A percentile compares a stretch with the other conserved stretches of the same genome.
phyloP scores from a whole-genome alignment of 2,329 filamentous ascomycete genomes.

The Colletotrichum sp. region DNA sequence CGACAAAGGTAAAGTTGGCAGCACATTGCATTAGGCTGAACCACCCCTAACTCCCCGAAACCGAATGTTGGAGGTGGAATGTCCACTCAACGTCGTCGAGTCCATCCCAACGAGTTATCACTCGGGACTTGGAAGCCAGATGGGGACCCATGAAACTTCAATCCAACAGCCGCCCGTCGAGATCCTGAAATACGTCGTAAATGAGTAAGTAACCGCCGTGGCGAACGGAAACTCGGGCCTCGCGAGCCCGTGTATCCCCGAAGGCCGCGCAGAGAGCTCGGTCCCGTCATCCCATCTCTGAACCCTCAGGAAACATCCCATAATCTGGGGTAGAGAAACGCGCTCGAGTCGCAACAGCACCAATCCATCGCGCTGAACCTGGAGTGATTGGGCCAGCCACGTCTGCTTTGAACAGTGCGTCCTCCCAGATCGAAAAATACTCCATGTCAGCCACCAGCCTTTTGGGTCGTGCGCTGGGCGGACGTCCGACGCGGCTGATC shows the following conservation, averaged over 20 bases:
- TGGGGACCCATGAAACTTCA: not conserved
- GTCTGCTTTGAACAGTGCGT: not conserved
- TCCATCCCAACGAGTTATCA: not conserved
- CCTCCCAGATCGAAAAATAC: not conserved
- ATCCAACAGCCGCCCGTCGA: not conserved
- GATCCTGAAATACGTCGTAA: not conserved
- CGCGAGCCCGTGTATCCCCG: not conserved
- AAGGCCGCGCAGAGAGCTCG: not conserved
- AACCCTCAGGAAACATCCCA: not conserved
- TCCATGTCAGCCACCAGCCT: not conserved
- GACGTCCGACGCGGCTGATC: conserved; percentile 5
- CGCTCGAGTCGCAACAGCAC: not conserved
- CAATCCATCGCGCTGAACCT: not conserved
- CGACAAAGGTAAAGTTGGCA: not conserved
- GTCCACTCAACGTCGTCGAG: not conserved
- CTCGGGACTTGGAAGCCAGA: not conserved
- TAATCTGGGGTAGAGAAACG: not conserved
- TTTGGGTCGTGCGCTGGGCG: not conserved
- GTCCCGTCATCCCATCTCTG: not conserved
- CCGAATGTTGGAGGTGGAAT: not conserved
- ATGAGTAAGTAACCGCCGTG: not conserved
- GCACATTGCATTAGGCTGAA: not conserved
- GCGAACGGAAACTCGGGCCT: not conserved
- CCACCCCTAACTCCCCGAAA: not conserved
- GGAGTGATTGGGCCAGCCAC: not conserved